A percentile compares a stretch with the other conserved stretches of the same genome.
These are phyloP conservation scores for Sporothrix curviconia DNA, from an alignment of 2,329 filamentous ascomycete genomes.

Conservation along the genomic window DNA sequence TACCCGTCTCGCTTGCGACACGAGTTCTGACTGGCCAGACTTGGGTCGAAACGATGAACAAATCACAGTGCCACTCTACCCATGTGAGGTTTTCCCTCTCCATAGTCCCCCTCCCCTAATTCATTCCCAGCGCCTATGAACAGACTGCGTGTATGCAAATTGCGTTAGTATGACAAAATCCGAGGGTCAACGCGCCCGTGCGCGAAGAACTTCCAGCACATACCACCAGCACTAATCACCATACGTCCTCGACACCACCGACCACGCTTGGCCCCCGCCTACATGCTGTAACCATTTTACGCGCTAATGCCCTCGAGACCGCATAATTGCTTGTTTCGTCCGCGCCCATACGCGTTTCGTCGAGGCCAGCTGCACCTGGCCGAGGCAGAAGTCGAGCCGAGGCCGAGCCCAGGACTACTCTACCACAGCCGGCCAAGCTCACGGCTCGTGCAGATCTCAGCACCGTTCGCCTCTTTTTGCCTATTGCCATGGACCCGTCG, in stretches of 20 bases:
- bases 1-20: conserved; percentile 18
- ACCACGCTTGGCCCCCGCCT: conserved; percentile 19
- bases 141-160: conserved; percentile 22
- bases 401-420: no score
- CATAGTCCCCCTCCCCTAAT: no score
- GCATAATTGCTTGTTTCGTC: conserved; percentile 25
- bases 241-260: conserved; percentile 11
- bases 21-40: conserved; percentile 16
- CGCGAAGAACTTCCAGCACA: conserved; percentile 20
- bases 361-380: conserved; percentile 24
- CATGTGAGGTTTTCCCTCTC: no score
- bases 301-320: conserved; percentile 24
- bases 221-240: conserved; percentile 6
- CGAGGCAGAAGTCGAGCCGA: conserved; percentile 19
- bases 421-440: not conserved
- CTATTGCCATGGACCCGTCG: conserved; percentile 25
- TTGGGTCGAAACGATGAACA: no score
- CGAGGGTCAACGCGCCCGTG: conserved; percentile 11
- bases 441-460: conserved; percentile 21
- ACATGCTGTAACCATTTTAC: conserved; percentile 22
- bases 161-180: conserved; percentile 18
- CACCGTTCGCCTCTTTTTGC: conserved; percentile 26
- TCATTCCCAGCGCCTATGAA: conserved; percentile 26
- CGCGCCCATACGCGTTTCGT: conserved; percentile 25
- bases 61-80: no score